Evolutionary conservation across 2,329 filamentous ascomycete species (phyloP).

Genomic region (Fusarium xylarioides): DNA sequence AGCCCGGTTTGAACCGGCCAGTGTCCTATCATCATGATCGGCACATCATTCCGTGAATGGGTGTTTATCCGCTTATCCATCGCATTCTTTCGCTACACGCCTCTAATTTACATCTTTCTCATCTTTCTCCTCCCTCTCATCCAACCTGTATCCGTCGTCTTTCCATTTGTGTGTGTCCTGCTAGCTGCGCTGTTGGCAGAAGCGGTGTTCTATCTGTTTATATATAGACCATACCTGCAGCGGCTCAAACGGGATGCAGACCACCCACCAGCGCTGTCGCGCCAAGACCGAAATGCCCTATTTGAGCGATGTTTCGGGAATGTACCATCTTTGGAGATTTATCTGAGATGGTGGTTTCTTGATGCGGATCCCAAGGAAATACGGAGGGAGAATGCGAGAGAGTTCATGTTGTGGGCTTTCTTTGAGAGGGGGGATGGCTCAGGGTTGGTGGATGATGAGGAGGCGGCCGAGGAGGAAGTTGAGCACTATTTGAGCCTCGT

Average conservation of each 20-base stretch:
- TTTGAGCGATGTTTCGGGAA: slow-evolving; percentile 66
- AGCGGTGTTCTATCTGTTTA: slow-evolving; percentile 50
- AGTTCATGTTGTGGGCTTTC: slow-evolving; percentile 75
- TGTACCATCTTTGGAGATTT: slow-evolving; percentile 63
- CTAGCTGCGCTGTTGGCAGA: slow-evolving; percentile 51
- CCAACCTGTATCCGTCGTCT: slow-evolving; percentile 23
- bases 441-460: slow-evolving; percentile 9
- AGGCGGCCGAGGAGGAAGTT: slow-evolving; percentile 53
- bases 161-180: slow-evolving; percentile 30
- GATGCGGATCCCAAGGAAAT: slow-evolving; percentile 66
- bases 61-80: slow-evolving; percentile 58
- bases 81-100: slow-evolving; percentile 55
- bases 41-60: slow-evolving; percentile 50
- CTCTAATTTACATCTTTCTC: slow-evolving; percentile 49
- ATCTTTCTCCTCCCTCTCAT: slow-evolving; percentile 42
- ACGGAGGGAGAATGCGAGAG: slow-evolving; percentile 71
- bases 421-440: slow-evolving; percentile 57
- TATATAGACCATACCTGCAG: slow-evolving; percentile 55
- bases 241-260: slow-evolving; percentile 51
- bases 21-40: slow-evolving; percentile 46
- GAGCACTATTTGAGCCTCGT: slow-evolving; percentile 59
- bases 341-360: slow-evolving; percentile 73
- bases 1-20: background rate
- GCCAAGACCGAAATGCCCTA: slow-evolving; percentile 60
- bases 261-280: slow-evolving; percentile 54